phyloP scores from a whole-genome alignment of 306 rosid genomes.

The Castanospermum australe region DNA sequence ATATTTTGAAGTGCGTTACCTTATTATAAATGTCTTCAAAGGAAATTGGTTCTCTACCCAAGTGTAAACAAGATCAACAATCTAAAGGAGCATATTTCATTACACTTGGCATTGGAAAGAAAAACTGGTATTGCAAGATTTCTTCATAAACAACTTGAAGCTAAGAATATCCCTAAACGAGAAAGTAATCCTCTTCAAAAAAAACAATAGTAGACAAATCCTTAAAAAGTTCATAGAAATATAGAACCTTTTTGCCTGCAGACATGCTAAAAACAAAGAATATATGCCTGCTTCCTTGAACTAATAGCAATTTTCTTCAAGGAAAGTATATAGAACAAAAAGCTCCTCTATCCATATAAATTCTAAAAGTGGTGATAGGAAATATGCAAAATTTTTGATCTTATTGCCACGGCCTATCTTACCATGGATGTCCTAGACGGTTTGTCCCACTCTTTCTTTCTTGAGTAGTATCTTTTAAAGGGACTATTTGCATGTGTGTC shows the following conservation, averaged over 20 bases:
- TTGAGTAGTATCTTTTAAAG: background rate
- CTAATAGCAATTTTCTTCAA: constrained; percentile 14
- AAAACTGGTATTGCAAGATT: background rate
- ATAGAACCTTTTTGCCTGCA: background rate
- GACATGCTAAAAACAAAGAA: constrained; percentile 23
- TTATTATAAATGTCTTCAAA: too few relatives aligned
- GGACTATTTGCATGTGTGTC: background rate
- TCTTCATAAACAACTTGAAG: constrained; percentile 5
- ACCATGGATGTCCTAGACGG: constrained; percentile 37
- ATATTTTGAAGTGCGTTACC: too few relatives aligned
- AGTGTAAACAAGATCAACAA: too few relatives aligned
- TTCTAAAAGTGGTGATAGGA: background rate
- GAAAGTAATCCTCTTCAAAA: background rate
- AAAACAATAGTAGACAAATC: background rate
- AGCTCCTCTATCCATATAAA: background rate
- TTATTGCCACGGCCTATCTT: background rate
- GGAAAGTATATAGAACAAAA: constrained; percentile 12
- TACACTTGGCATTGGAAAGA: constrained; percentile 41
- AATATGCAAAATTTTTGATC: background rate
- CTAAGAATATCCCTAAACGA: constrained; percentile 6
- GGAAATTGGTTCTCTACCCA: too few relatives aligned
- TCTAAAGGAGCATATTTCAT: constrained; percentile 43
- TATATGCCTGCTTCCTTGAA: constrained; percentile 24
- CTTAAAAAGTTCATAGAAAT: background rate
- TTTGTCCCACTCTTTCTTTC: background rate